A percentile compares a stretch with the other conserved stretches of the same genome.
Conservation (phyloP, 306 rosid species). For the Quercus bicolor region DNA sequence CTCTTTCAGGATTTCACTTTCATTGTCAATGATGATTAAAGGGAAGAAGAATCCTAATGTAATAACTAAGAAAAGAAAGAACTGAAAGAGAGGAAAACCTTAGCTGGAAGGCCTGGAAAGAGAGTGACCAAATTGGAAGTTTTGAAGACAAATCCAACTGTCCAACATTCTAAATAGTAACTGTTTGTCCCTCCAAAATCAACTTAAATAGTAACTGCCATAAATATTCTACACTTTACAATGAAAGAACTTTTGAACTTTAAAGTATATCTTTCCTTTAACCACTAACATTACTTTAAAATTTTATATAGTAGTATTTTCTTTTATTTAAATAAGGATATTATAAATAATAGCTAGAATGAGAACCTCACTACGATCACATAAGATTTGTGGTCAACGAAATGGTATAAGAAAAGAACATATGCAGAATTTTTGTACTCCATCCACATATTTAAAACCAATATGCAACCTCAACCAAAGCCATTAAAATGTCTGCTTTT, state of each 20-base stretch:
- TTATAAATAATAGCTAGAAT: neutral
- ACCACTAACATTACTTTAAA: neutral
- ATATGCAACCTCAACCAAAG: neutral
- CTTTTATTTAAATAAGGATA: neutral
- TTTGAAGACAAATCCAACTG: constrained; percentile 21
- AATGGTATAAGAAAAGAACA: no score
- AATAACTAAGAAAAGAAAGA: constrained; percentile 6
- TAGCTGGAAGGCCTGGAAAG: constrained; percentile 28
- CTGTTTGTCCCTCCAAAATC: constrained; percentile 11
- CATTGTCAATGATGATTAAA: constrained; percentile 16
- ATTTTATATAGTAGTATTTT: neutral
- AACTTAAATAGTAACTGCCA: constrained; percentile 11
- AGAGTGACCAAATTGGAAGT: constrained; percentile 19
- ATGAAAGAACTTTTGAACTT: neutral
- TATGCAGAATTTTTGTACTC: neutral
- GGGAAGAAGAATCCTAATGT: constrained; percentile 8
- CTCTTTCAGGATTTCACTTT: constrained; percentile 27
- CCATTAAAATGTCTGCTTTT: neutral
- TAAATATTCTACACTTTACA: neutral
- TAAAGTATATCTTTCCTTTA: neutral
- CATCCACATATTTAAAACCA: neutral
- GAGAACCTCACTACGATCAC: neutral
- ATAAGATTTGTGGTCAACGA: neutral
- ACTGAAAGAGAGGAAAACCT: constrained; percentile 7
- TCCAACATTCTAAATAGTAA: constrained; percentile 15